Conservation (phyloP, 2,329 filamentous ascomycete genomes). For the Zopfia rhizophila region DNA sequence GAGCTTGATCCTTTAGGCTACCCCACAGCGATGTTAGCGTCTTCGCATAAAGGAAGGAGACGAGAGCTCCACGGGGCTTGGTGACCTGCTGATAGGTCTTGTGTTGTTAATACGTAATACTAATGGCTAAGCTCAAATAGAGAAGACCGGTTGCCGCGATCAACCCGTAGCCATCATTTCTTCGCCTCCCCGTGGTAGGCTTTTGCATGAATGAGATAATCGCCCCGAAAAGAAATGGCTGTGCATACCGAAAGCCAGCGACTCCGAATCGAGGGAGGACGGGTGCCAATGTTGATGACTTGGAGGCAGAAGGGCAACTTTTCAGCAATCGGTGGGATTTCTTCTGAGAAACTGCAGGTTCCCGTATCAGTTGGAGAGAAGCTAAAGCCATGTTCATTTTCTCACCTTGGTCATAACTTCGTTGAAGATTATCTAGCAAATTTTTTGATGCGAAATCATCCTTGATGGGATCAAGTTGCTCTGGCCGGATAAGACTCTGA, state of each 20-base stretch:
- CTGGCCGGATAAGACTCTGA: not conserved
- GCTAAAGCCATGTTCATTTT: too few relatives aligned
- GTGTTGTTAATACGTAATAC: conserved; percentile 17
- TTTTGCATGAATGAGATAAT: conserved; percentile 4
- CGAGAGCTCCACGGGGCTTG: conserved; percentile 8
- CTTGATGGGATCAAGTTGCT: conserved; percentile 9
- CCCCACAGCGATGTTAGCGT: conserved; percentile 4
- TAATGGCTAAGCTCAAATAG: conserved; percentile 9
- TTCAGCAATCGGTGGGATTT: not conserved
- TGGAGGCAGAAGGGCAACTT: conserved; percentile 3
- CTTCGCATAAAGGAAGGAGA: conserved; percentile 11
- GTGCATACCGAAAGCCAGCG: conserved; percentile 11
- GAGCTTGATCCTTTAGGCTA: not conserved
- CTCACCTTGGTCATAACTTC: not conserved
- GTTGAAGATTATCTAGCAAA: conserved; percentile 1
- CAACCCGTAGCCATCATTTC: conserved; percentile 10
- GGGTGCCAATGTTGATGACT: not conserved
- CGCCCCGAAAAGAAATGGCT: conserved; percentile 13
- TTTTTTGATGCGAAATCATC: conserved; percentile 5
- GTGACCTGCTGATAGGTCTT: conserved; percentile 17
- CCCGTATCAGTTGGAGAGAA: too few relatives aligned
- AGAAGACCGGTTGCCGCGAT: conserved; percentile 15
- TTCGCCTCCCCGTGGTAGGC: not conserved
- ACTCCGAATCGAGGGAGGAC: conserved; percentile 8
- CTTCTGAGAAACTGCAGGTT: too few relatives aligned